These are phyloP conservation scores for Candida ascalaphidarum DNA, from an alignment of 805 yeast species.

Conservation along the genomic window DNA sequence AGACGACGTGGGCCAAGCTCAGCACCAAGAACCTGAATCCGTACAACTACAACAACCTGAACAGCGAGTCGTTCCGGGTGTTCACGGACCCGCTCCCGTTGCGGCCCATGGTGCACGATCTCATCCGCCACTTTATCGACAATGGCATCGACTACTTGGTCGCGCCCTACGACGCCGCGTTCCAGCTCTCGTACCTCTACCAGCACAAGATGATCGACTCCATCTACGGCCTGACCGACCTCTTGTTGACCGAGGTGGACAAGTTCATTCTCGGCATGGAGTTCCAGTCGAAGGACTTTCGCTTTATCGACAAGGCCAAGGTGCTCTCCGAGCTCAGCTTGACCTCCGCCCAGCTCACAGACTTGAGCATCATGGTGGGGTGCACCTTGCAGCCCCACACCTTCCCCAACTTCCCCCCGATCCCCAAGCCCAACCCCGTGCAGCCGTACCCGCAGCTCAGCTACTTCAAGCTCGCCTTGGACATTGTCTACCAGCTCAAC, in stretches of 20 bases:
- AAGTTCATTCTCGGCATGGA: conserved; percentile 70
- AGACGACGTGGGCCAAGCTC: conserved; percentile 30
- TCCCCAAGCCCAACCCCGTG: conserved; percentile 30
- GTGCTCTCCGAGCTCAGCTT: conserved; percentile 55
- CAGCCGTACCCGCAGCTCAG: conserved; percentile 33
- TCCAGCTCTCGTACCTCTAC: conserved; percentile 68
- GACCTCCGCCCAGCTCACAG: conserved; percentile 60
- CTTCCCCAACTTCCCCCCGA: conserved; percentile 43
- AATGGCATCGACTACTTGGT: conserved; percentile 57
- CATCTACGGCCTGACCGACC: conserved; percentile 79
- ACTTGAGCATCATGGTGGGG: conserved; percentile 72
- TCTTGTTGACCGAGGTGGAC: conserved; percentile 56
- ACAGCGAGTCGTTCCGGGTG: conserved; percentile 44
- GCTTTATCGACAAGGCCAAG: conserved; percentile 51
- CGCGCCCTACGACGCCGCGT: conserved; percentile 76
- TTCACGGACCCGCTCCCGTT: conserved; percentile 40
- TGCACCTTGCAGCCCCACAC: conserved; percentile 63
- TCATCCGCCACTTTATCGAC: conserved; percentile 49
- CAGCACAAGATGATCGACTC: conserved; percentile 54
- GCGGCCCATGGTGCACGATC: conserved; percentile 43
- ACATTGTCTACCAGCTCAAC: conserved; percentile 26
- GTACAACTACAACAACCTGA: conserved; percentile 10
- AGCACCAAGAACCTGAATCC: conserved; percentile 15
- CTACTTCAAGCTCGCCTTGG: conserved; percentile 32
- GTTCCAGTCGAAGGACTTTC: conserved; percentile 53